Evolutionary conservation across 257 asterid species (phyloP), one percentile per base, ranked within the genome.

Genomic region (Fraxinus excelsior): DNA sequence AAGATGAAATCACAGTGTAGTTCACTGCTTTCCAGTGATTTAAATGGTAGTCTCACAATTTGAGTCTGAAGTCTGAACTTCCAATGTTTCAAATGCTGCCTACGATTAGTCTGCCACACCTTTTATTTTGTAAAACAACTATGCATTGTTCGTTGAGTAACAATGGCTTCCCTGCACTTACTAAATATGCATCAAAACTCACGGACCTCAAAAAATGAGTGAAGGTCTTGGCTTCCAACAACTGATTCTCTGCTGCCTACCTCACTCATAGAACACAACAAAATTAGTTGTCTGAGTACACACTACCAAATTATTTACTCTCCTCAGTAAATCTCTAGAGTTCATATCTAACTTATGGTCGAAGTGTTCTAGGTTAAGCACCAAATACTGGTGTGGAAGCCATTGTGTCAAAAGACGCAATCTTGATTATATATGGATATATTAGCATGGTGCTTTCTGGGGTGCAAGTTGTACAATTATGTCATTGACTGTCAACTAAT

Each of bases 41-140:
- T 60, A 60, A 74, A 51, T 60, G 71, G 70, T 4, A 19, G 25
- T 74, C 6, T 11, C 40, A 62, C 62, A 71, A 11, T 71, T 21
- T 70, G 58, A 70, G 60, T 46, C 35, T 37, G 7, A 40, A 37
- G 49, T 34, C 75, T 65, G 72, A 37, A 62, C 14, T 78, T 16
- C 1, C 21, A 29, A 74, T 5, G 35, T 62, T 62, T 62, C 68
- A 62, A 23, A 10, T 62, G 68, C 34, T 62, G 68, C 18, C 7
- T 25, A 2, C 26, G 68, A 62, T 62, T 62, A 10, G 68, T 62
- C 35, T 26, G 68, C 19, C n/a, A 62, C 34, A 62, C 34, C 29
- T 62, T 62, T 26, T 11, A 12, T 23, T 26, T 62, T 12, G 65
- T 56, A n/a, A 46, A 46, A 14, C 65, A 18, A 56, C 65, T 56